These are phyloP conservation scores for Euphorbia corollata DNA, from an alignment of 441 rosid species.

Conservation along the genomic window DNA sequence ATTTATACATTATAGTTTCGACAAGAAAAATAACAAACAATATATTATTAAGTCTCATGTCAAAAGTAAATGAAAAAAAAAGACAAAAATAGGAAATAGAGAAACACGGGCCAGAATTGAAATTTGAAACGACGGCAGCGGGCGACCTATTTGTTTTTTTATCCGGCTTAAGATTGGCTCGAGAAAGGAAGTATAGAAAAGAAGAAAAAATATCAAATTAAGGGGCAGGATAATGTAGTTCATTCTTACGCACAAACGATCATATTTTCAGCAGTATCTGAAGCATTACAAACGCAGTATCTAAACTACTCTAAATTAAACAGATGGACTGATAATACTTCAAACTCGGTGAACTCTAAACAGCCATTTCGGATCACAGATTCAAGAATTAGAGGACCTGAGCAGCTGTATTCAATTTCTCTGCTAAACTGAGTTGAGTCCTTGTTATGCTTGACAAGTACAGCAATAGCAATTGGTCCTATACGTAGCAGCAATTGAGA, in stretches of 20 bases:
- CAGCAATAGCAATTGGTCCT: conserved; percentile 39
- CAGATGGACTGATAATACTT: background rate
- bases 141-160: too few relatives aligned
- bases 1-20: too few relatives aligned
- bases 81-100: too few relatives aligned
- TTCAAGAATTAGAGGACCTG: conserved; percentile 47
- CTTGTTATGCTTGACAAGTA: conserved; percentile 87
- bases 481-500: background rate
- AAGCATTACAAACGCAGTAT: background rate
- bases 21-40: too few relatives aligned
- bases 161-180: too few relatives aligned
- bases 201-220: too few relatives aligned
- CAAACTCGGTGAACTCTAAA: conserved; percentile 2
- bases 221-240: too few relatives aligned
- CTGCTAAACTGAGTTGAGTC: conserved; percentile 87
- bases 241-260: background rate
- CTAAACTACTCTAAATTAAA: conserved; percentile 17
- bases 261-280: conserved; percentile 3
- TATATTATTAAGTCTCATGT: too few relatives aligned
- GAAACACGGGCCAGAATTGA: too few relatives aligned
- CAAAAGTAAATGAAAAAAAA: too few relatives aligned
- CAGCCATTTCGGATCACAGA: background rate
- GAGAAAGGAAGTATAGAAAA: too few relatives aligned
- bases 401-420: conserved; percentile 91
- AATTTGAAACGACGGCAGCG: too few relatives aligned